Conservation (phyloP, 495 filamentous ascomycete genomes). For the Podospora didyma region DNA sequence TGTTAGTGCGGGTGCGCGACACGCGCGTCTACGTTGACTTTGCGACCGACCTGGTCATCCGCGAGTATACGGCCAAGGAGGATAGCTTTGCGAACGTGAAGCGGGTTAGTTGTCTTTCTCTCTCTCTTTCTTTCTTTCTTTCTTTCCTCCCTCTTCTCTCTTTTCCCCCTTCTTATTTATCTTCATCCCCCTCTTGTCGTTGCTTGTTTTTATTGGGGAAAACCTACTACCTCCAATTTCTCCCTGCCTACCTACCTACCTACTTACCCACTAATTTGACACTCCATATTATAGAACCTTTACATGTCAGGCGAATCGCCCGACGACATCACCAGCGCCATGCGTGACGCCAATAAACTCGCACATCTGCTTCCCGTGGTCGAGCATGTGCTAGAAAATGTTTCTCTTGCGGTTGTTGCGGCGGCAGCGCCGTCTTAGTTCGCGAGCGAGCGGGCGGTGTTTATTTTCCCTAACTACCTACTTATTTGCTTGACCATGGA, state of each 20-base stretch:
- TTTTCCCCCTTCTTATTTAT: too few species aligned
- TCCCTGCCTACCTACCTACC: too few species aligned
- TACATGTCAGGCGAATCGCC: conserved; percentile 53
- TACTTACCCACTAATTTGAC: too few species aligned
- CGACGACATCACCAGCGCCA: conserved; percentile 69
- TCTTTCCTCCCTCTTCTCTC: background rate
- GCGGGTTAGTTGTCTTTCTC: conserved; percentile 55
- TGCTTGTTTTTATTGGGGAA: too few species aligned
- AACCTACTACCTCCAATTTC: too few species aligned
- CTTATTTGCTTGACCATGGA: too few species aligned
- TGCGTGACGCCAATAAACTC: conserved; percentile 81
- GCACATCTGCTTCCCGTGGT: conserved; percentile 69
- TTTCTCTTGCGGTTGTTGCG: too few species aligned
- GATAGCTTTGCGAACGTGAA: conserved; percentile 71
- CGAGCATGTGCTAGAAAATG: conserved; percentile 48
- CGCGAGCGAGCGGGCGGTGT: too few species aligned
- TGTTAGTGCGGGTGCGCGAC: conserved; percentile 80
- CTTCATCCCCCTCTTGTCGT: too few species aligned
- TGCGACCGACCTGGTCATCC: conserved; percentile 68
- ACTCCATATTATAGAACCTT: conserved; percentile 62
- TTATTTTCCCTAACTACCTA: too few species aligned
- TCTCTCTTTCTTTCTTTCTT: conserved; percentile 2
- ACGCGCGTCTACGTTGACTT: conserved; percentile 94
- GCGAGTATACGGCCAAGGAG: conserved; percentile 86
- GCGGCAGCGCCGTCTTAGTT: too few species aligned